Evolutionary conservation across 2,329 filamentous ascomycete species (phyloP).

Genomic region (Arachnopeziza araneosa): DNA sequence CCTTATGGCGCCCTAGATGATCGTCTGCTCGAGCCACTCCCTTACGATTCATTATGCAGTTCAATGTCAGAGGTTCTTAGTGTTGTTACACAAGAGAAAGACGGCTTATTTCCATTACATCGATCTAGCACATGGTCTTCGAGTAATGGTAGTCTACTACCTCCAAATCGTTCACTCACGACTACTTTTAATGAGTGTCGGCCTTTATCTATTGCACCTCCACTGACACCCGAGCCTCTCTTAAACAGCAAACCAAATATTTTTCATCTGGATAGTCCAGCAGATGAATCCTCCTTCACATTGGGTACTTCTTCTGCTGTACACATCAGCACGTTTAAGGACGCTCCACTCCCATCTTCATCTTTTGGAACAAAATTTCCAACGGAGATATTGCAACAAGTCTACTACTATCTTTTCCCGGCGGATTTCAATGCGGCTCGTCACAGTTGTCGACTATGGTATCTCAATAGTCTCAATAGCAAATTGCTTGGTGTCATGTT

Average conservation of each 20-base stretch:
- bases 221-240: background rate
- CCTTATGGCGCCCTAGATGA: slow-evolving; percentile 26
- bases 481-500: slow-evolving; percentile 48
- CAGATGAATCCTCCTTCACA: background rate
- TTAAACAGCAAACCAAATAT: background rate
- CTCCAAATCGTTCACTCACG: slow-evolving; percentile 1
- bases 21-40: slow-evolving; percentile 26
- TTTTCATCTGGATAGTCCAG: background rate
- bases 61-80: slow-evolving; percentile 24
- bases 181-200: slow-evolving; percentile 12
- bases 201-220: slow-evolving; percentile 11
- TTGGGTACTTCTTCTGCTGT: background rate
- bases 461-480: slow-evolving; percentile 49
- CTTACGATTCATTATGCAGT: slow-evolving; percentile 16
- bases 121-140: background rate
- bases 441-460: slow-evolving; percentile 55
- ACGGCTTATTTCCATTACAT: background rate
- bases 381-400: slow-evolving; percentile 35
- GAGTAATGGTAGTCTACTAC: background rate
- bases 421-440: slow-evolving; percentile 53
- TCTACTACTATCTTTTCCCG: slow-evolving; percentile 32
- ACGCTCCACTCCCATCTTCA: background rate
- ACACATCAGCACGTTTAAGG: background rate
- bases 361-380: slow-evolving; percentile 17
- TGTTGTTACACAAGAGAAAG: background rate